phyloP scores from a whole-genome alignment of 176 grass and related monocot genomes.

The Pontederia paniculata region DNA sequence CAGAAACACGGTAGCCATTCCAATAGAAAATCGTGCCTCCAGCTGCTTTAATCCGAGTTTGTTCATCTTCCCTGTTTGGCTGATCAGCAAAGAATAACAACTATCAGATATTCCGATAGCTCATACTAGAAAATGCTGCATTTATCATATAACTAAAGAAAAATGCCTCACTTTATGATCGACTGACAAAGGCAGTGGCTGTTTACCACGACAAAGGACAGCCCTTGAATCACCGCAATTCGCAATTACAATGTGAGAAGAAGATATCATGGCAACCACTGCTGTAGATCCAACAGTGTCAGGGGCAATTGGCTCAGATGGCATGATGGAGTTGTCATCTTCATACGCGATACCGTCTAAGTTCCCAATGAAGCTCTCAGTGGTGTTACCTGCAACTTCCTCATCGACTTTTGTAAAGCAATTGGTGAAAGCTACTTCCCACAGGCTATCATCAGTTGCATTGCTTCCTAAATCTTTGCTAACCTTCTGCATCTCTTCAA shows the following conservation, averaged over 20 bases:
- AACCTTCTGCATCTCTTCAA: constrained; percentile 3
- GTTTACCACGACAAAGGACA: constrained; percentile 74
- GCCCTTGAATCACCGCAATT: constrained; percentile 89
- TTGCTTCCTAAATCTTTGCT: neutral
- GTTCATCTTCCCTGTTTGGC: constrained; percentile 98
- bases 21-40: constrained; percentile 96
- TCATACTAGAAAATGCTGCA: neutral
- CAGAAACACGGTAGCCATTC: constrained; percentile 97
- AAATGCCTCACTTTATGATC: constrained; percentile 62
- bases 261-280: constrained; percentile 49
- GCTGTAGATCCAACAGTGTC: constrained; percentile 82
- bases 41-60: constrained; percentile 66
- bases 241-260: constrained; percentile 58
- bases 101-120: neutral
- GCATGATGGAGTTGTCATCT: neutral
- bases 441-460: constrained; percentile 9
- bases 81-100: constrained; percentile 13
- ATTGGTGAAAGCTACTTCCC: constrained; percentile 17
- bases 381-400: constrained; percentile 19
- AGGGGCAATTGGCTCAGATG: constrained; percentile 42
- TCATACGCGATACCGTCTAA: neutral
- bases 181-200: constrained; percentile 48
- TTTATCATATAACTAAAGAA: neutral
- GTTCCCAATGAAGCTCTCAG: neutral
- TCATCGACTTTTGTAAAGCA: constrained; percentile 20